Conservation (phyloP, 306 rosid species). For the Vigna reflexopilosa region DNA sequence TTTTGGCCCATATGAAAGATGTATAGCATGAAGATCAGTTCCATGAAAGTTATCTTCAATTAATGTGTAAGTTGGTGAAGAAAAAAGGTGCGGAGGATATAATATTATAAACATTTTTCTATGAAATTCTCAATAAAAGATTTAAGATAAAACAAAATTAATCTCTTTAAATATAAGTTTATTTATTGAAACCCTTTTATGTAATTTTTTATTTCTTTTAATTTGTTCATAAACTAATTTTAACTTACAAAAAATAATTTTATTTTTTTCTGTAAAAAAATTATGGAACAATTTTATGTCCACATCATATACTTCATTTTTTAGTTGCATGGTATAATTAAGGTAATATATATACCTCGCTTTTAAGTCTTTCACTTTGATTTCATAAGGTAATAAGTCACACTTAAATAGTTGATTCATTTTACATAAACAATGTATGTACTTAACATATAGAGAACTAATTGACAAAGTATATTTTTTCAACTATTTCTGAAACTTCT, state of each 20-base stretch:
- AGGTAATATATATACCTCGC: constrained; percentile 17
- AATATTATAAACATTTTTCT: neutral
- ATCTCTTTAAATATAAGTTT: no score
- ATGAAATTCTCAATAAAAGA: no score
- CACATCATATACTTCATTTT: neutral
- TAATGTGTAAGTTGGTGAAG: neutral
- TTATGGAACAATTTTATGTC: no score
- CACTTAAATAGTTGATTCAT: constrained; percentile 34
- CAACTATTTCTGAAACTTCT: no score
- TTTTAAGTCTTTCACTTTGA: constrained; percentile 34
- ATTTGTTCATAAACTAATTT: no score
- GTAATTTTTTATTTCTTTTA: no score
- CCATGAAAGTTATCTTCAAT: neutral
- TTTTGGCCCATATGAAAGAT: constrained; percentile 13
- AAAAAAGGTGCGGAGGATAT: constrained; percentile 29
- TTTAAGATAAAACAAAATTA: no score
- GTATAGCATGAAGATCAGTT: neutral
- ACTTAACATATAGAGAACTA: constrained; percentile 16
- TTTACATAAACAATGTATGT: constrained; percentile 9
- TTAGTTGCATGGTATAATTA: constrained; percentile 8
- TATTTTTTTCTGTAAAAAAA: no score
- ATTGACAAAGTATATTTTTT: no score
- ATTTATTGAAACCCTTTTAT: no score
- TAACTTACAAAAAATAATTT: no score
- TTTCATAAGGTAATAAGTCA: constrained; percentile 36